These are phyloP conservation scores for Biancaea sappan DNA, from an alignment of 306 rosid genomes.

Conservation along the genomic window DNA sequence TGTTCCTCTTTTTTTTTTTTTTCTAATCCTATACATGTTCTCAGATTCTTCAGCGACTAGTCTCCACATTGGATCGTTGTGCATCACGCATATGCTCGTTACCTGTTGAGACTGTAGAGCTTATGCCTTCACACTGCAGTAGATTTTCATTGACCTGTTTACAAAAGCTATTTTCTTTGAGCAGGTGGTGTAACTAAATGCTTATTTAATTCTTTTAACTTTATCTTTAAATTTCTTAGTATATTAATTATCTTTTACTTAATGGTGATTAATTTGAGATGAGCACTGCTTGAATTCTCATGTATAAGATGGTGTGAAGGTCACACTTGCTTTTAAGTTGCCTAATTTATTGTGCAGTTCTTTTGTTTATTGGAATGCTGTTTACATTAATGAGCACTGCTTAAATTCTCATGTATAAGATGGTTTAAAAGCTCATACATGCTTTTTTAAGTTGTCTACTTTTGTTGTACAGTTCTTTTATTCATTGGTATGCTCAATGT, in stretches of 20 bases:
- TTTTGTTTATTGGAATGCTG: not conserved
- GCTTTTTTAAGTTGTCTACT: slow-evolving; percentile 17
- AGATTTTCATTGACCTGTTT: slow-evolving; percentile 91
- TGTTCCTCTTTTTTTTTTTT: not conserved
- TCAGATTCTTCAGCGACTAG: slow-evolving; percentile 78
- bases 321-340: slow-evolving; percentile 24
- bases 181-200: slow-evolving; percentile 61
- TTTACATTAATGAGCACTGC: slow-evolving; percentile 1
- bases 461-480: slow-evolving; percentile 23
- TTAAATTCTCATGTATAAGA: too few relatives aligned
- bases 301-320: slow-evolving; percentile 21
- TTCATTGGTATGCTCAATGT: not conserved
- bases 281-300: slow-evolving; percentile 11
- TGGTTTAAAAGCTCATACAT: too few relatives aligned
- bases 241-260: slow-evolving; percentile 14
- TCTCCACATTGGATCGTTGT: slow-evolving; percentile 92
- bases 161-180: slow-evolving; percentile 87
- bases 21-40: slow-evolving; percentile 26
- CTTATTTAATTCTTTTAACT: slow-evolving; percentile 19
- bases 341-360: slow-evolving; percentile 26
- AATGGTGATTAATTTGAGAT: not conserved
- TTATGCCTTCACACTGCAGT: slow-evolving; percentile 89
- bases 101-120: slow-evolving; percentile 95
- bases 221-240: slow-evolving; percentile 23
- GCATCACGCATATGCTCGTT: slow-evolving; percentile 91